A percentile compares a stretch with the other conserved stretches of the same genome.
phyloP scores from a whole-genome alignment of 768 basidiomycete genomes.

The Neoboletus magnificus region DNA sequence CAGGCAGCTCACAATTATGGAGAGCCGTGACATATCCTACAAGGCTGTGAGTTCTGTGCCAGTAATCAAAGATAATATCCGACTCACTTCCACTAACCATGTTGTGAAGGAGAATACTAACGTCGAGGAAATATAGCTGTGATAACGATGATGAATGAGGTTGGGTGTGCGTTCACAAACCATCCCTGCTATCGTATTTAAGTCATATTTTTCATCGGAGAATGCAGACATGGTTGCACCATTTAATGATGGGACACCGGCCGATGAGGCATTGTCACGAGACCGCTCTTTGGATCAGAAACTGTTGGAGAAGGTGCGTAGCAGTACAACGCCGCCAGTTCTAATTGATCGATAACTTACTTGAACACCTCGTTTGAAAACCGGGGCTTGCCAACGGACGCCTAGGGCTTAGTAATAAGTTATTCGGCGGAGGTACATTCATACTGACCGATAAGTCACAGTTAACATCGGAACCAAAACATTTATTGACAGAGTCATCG shows the following conservation, averaged over 20 bases:
- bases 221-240: slow-evolving; percentile 1
- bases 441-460: not conserved
- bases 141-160: not conserved
- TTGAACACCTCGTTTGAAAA: slow-evolving; percentile 19
- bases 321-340: not conserved
- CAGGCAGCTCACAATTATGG: slow-evolving; percentile 44
- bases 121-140: not conserved
- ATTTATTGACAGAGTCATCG: not conserved
- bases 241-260: slow-evolving; percentile 1
- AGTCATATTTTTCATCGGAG: slow-evolving; percentile 6
- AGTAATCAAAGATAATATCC: not conserved
- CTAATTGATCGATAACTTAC: slow-evolving; percentile 12
- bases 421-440: not conserved
- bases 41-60: slow-evolving; percentile 9
- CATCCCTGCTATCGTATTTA: slow-evolving; percentile 23
- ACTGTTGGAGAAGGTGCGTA: not conserved
- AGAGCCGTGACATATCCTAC: slow-evolving; percentile 34
- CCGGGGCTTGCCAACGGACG: slow-evolving; percentile 12
- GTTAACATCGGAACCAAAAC: slow-evolving; percentile 1
- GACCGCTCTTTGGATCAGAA: slow-evolving; percentile 4
- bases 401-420: not conserved
- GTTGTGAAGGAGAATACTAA: not conserved
- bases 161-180: not conserved
- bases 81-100: slow-evolving; percentile 26
- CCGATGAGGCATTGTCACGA: not conserved